Conservation (phyloP, 2,329 filamentous ascomycete genomes). For the Ophiosphaerella korrae region DNA sequence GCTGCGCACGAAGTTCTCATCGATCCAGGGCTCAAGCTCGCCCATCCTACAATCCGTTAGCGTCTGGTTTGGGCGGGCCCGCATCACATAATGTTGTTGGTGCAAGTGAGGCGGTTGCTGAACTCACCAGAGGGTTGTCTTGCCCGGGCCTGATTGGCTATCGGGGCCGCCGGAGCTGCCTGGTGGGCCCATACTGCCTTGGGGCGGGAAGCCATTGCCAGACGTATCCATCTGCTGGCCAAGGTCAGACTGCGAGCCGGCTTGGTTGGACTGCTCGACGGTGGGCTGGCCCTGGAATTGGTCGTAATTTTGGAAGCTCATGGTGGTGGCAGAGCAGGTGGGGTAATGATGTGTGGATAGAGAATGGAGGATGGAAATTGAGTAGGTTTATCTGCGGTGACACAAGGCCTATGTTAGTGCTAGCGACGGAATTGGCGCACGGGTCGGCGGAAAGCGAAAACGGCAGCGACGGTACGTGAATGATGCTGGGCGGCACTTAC, state of each 20-base stretch:
- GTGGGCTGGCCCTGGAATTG: slow-evolving; percentile 65
- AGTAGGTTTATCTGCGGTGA: slow-evolving; percentile 26
- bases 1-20: slow-evolving; percentile 97
- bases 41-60: slow-evolving; percentile 77
- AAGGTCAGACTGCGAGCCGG: slow-evolving; percentile 56
- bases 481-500: slow-evolving; percentile 36
- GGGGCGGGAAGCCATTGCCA: slow-evolving; percentile 54
- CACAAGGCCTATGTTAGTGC: slow-evolving; percentile 29
- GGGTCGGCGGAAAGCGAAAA: slow-evolving; percentile 6
- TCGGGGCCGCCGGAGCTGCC: slow-evolving; percentile 43
- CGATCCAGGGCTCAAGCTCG: slow-evolving; percentile 98
- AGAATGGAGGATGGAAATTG: slow-evolving; percentile 27
- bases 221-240: slow-evolving; percentile 63
- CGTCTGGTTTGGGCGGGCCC: slow-evolving; percentile 1
- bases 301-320: slow-evolving; percentile 72
- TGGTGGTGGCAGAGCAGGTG: slow-evolving; percentile 52
- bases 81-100: background rate
- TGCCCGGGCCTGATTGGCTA: slow-evolving; percentile 48
- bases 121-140: slow-evolving; percentile 60
- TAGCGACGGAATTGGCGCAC: slow-evolving; percentile 20
- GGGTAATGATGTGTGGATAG: slow-evolving; percentile 19
- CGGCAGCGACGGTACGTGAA: slow-evolving; percentile 9
- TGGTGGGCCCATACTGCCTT: slow-evolving; percentile 53
- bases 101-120: background rate
- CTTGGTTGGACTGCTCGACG: slow-evolving; percentile 55